Evolutionary conservation across 2,329 filamentous ascomycete species (phyloP), one percentile per base, ranked within the genome.

Genomic region (Aspergillus floridensis): DNA sequence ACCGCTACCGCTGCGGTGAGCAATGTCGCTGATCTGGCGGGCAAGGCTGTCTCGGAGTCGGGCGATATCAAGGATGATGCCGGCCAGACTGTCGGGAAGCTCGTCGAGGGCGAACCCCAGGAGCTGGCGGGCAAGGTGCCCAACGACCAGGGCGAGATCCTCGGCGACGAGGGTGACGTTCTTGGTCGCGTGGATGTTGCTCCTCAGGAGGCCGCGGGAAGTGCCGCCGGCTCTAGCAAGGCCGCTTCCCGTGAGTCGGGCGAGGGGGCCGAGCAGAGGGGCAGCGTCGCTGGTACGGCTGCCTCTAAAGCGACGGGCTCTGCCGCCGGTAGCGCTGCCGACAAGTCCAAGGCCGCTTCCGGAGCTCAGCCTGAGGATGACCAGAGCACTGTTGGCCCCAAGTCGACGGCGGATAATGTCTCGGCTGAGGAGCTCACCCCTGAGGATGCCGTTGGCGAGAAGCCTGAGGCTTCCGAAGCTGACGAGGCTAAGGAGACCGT

Each of bases 381-480:
- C 1, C 38, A 44, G 38, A 44, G 38, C 38, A 44, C 38, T 7
- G 38, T 44, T 2, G 38, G n/a, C 38, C 38, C 38, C n/a, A 44
- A 44, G 38, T 44, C 38, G 16, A 44, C 38, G 2, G 38, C 38
- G 0, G 38, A 44, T 14, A 44, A 44, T 8, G 38, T 44, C 5
- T 65, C 4, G 77, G 72, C 31, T 49, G 64, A 48, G 21, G 66
- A 70, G 53, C 57, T 71, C 14, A 65, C 68, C 35, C 68, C 66
- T 51, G 64, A 81, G 56, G 80, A 81, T 61, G 78, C 81, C 32
- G 78, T 82, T 59, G 78, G 79, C 47, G 82, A 78, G 79, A 82
- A 63, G 80, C 80, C 29, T 77, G 84, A 64, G 77, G 77, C 38
- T 81, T 77, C 26, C 26, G 38, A 44, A 8, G 32, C 29, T 2